Evolutionary conservation across 345 rosid genomes (phyloP), one percentile per base, ranked within the genome.

Genomic region (Alliaria petiolata): DNA sequence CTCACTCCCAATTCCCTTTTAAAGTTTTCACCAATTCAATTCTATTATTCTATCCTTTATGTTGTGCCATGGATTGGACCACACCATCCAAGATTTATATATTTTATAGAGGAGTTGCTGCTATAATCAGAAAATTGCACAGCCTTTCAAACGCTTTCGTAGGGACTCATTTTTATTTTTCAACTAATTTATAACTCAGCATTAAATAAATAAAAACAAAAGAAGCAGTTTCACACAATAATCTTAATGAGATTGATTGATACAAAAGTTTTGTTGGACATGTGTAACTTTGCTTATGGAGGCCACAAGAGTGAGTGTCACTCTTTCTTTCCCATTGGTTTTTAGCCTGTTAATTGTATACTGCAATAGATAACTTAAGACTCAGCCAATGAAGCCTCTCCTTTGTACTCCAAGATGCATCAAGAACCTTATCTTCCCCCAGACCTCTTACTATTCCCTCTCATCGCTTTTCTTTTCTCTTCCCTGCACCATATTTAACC

Each of bases 401-500:
- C 34, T 44, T 34, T 34, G 31, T 43, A 30, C 39, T 72, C 55
- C 31, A 35, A 54, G 39, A 64, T 65, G 77, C 58, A 65, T 26
- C 60, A 38, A 46, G 13, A 75, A 58, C 63, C 43, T 47, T 31
- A 40, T 33, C 31, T 75, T 75, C 34, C 52, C 20, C 45, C 39
- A 6, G 20, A 14, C 62, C 50, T 55, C 26, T 67, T 74, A 5
- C 30, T 46, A n/a, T 57, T 72, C 67, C 36, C 73, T 73, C 90
- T 79, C 60, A 74, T 50, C 52, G 79, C 66, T 57, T 62, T 67
- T 74, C 97, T 87, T 83, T 87, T 92, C 81, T 85, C 93, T 81
- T 86, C 97, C 72, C 91, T 89, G 83, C 79, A 80, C 55, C 15
- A 52, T 52, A n/a, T 20, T 70, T 53, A 61, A 61, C 13, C 50